These are phyloP conservation scores for Deakozyma indianensis DNA, from an alignment of 805 yeast species.

Conservation along the genomic window DNA sequence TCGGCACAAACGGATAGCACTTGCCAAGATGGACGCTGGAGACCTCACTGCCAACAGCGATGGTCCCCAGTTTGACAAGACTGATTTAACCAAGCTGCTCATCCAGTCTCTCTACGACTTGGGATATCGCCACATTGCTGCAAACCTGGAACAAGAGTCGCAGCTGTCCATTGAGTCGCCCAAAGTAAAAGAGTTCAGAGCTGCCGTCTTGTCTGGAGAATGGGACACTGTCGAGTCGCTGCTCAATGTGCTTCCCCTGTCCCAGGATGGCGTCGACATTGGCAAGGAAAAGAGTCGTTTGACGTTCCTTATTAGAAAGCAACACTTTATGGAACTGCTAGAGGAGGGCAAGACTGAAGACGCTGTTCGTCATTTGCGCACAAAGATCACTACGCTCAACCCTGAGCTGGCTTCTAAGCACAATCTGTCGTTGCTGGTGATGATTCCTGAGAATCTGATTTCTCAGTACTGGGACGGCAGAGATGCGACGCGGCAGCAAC, in stretches of 20 bases:
- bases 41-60: not conserved
- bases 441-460: constrained; percentile 19
- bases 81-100: constrained; percentile 16
- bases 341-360: constrained; percentile 17
- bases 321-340: constrained; percentile 19
- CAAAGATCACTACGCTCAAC: constrained; percentile 21
- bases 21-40: not conserved
- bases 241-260: constrained; percentile 13
- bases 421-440: constrained; percentile 15
- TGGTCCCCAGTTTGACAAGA: not conserved
- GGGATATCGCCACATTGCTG: constrained; percentile 30
- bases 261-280: constrained; percentile 2
- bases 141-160: constrained; percentile 26
- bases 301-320: constrained; percentile 23
- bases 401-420: constrained; percentile 16
- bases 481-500: constrained; percentile 8
- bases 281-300: constrained; percentile 13
- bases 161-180: constrained; percentile 25
- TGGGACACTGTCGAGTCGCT: constrained; percentile 26
- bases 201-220: constrained; percentile 27
- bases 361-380: constrained; percentile 27
- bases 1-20: constrained; percentile 2
- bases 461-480: constrained; percentile 16
- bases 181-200: constrained; percentile 27
- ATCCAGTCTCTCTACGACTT: constrained; percentile 37